Evolutionary conservation across 1,139 yeast genomes (phyloP), one percentile per base, ranked within the genome.

Genomic region (Lodderomyces metapsilosis): DNA sequence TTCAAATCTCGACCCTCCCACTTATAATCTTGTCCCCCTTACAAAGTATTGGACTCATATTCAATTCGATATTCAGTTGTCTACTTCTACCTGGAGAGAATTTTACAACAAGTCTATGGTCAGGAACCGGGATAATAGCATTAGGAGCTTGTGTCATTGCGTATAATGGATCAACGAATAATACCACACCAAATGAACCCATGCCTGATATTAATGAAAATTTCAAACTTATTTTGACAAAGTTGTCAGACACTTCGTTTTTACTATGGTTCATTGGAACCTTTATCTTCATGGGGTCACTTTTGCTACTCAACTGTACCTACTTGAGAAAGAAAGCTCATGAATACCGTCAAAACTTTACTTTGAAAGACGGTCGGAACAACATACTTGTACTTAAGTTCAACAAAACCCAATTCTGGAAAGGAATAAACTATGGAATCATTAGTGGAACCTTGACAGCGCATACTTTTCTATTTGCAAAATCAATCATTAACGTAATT

Each of bases 21-120:
- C 68, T 89, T 46, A 84, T 88, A 38, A 76, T 89, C 2, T 61
- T 88, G 43, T 82, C 91, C 27, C 96, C 96, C 0, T 64, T 89
- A 39, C 96, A 89, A 59, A 89, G 95, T 24, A 81, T 84, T 12
- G 96, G 96, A 0, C 72, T 89, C 27, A 91, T 88, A 3, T 88
- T 89, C 69, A 89, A 89, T 61, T 80, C 94, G 4, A 50, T 71
- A 1, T 62, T 87, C 8, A 84, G 89, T 52, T 87, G 95, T 38
- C 59, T 85, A 20, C 49, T 87, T 20, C 60, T 89, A 15, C 75
- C 88, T 9, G 73, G 82, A 12, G 96, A 89, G 56, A 69, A 70
- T 0, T 85, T 87, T 59, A 82, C 92, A 2, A 51, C 53, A 31
- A 68, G 64, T 42, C 74, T 91, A 2, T 65, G 78, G 2, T 49